These are phyloP conservation scores for Calonectria multiphialidica DNA, from an alignment of 2,329 filamentous ascomycete species.

Conservation along the genomic window DNA sequence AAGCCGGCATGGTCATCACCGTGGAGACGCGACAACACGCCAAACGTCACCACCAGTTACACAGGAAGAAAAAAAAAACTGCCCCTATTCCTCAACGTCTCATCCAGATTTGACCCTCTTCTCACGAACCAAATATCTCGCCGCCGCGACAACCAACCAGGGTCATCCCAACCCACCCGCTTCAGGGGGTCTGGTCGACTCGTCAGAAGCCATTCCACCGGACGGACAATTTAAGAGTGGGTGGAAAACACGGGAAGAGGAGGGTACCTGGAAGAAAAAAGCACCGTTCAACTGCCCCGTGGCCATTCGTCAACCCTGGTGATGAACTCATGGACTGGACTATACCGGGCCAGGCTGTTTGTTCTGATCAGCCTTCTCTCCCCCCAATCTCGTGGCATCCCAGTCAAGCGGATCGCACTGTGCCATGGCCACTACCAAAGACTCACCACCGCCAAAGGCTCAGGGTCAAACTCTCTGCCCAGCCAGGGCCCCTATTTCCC, in stretches of 20 bases:
- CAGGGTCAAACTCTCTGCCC: neutral
- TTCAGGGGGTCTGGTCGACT: slow-evolving; percentile 11
- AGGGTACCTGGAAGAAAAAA: slow-evolving; percentile 2
- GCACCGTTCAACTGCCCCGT: neutral
- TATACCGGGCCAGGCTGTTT: neutral
- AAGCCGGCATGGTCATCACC: slow-evolving; percentile 26
- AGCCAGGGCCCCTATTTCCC: slow-evolving; percentile 3
- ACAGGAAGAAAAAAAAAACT: neutral
- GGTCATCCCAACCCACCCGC: slow-evolving; percentile 41
- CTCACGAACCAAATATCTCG: slow-evolving; percentile 27
- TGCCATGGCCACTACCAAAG: slow-evolving; percentile 18
- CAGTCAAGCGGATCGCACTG: slow-evolving; percentile 30
- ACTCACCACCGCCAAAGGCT: slow-evolving; percentile 23
- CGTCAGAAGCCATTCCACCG: slow-evolving; percentile 5
- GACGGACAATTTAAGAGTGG: slow-evolving; percentile 5
- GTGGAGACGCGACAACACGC: slow-evolving; percentile 32
- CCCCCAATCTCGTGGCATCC: slow-evolving; percentile 27
- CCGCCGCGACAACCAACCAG: slow-evolving; percentile 26
- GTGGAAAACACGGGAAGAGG: neutral
- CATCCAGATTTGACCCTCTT: slow-evolving; percentile 37
- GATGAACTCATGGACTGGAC: neutral
- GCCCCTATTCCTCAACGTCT: slow-evolving; percentile 39
- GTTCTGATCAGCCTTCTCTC: slow-evolving; percentile 18
- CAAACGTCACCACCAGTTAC: slow-evolving; percentile 12
- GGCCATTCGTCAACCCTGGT: neutral